A percentile compares a stretch with the other conserved stretches of the same genome.
Evolutionary conservation across 129 eudicot genomes (phyloP).

Genomic region (Escallonia rubra): DNA sequence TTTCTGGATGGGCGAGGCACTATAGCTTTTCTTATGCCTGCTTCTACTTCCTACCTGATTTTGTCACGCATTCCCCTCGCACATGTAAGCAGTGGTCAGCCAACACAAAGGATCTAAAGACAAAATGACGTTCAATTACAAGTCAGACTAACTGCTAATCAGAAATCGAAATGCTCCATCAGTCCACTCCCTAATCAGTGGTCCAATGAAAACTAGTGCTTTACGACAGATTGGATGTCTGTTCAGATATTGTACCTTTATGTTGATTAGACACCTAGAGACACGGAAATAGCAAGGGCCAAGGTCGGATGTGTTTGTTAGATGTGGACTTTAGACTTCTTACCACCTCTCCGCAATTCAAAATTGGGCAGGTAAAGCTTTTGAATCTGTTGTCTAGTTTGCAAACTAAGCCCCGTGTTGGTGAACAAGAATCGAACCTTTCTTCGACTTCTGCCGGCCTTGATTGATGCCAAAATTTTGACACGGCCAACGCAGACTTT

Average conservation of each 20-base stretch:
- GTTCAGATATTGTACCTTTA: not conserved
- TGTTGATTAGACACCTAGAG: not conserved
- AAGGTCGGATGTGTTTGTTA: not conserved
- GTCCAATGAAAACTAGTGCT: constrained; percentile 15
- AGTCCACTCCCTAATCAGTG: constrained; percentile 28
- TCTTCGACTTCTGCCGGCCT: not conserved
- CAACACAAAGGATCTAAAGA: not conserved
- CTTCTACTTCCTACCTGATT: too few relatives aligned
- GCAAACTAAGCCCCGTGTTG: not conserved
- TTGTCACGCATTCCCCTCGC: too few relatives aligned
- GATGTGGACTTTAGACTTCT: not conserved
- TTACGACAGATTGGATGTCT: not conserved
- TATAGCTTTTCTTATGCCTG: too few relatives aligned
- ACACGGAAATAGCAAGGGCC: not conserved
- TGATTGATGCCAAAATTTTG: not conserved
- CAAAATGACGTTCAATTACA: constrained; percentile 12
- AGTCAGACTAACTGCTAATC: not conserved
- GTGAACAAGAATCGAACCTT: not conserved
- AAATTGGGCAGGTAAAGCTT: not conserved
- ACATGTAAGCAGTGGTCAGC: not conserved
- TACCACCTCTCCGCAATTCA: not conserved
- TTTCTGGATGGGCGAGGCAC: too few relatives aligned
- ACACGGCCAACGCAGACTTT: too few relatives aligned
- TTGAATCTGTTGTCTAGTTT: not conserved
- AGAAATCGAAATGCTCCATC: not conserved